Evolutionary conservation across 208 protist genomes (phyloP).

Genomic region (Zelonia costaricensis): DNA sequence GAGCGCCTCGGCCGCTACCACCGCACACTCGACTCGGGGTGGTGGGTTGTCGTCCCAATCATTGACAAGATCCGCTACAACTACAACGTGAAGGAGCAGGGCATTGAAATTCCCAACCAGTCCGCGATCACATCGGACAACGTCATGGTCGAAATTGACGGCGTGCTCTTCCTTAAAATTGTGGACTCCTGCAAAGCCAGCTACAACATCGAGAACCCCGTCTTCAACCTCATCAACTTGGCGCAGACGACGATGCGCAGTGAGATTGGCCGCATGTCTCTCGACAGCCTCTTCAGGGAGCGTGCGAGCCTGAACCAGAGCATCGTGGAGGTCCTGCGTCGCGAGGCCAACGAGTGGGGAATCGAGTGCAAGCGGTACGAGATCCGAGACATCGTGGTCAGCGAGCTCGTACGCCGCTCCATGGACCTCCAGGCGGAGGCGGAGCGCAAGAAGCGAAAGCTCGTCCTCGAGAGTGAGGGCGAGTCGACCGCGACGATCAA

Average conservation of each 20-base stretch:
- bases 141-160: conserved; percentile 96
- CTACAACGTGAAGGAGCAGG: conserved; percentile 95
- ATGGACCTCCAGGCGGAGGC: conserved; percentile 98
- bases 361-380: conserved; percentile 96
- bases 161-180: conserved; percentile 94
- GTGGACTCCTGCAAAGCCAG: conserved; percentile 90
- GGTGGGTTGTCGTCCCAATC: conserved; percentile 92
- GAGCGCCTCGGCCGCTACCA: conserved; percentile 95
- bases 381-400: conserved; percentile 96
- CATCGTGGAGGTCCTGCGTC: conserved; percentile 93
- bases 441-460: conserved; percentile 94
- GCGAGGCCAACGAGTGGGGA: conserved; percentile 94
- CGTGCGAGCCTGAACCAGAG: conserved; percentile 90
- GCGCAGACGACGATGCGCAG: conserved; percentile 97
- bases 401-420: conserved; percentile 90
- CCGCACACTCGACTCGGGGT: conserved; percentile 88
- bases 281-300: conserved; percentile 95
- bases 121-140: conserved; percentile 96
- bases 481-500: conserved; percentile 88
- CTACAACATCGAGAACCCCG: conserved; percentile 95
- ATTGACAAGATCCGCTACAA: conserved; percentile 95
- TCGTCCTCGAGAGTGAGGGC: conserved; percentile 95
- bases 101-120: conserved; percentile 91
- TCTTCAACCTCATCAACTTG: conserved; percentile 96
- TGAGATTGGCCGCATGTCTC: conserved; percentile 93